Conservation (phyloP, 2,329 filamentous ascomycete species). For the Paecilomyces dactylethromorphus region DNA sequence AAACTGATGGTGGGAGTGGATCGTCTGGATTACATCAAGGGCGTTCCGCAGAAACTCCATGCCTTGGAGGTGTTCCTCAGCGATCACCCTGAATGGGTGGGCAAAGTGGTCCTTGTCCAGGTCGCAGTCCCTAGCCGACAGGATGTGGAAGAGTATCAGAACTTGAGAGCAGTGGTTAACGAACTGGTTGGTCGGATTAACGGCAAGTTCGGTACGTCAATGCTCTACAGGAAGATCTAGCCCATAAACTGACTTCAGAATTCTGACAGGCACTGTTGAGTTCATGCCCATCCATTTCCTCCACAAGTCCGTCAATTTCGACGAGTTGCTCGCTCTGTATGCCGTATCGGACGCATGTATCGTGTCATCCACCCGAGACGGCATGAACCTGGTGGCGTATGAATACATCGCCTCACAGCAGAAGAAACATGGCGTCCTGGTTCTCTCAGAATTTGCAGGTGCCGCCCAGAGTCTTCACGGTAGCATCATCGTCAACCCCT, state of each 20-base stretch:
- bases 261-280: slow-evolving; percentile 65
- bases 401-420: slow-evolving; percentile 92
- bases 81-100: slow-evolving; percentile 93
- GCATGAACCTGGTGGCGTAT: slow-evolving; percentile 95
- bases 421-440: slow-evolving; percentile 81
- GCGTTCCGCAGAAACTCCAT: slow-evolving; percentile 90
- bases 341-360: slow-evolving; percentile 83
- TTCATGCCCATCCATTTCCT: slow-evolving; percentile 98
- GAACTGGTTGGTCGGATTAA: slow-evolving; percentile 93
- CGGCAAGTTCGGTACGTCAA: slow-evolving; percentile 66
- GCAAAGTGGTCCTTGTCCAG: slow-evolving; percentile 88
- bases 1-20: slow-evolving; percentile 94
- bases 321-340: slow-evolving; percentile 86
- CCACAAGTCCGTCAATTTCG: slow-evolving; percentile 86
- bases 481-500: slow-evolving; percentile 86
- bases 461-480: slow-evolving; percentile 88
- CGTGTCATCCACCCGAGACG: slow-evolving; percentile 83
- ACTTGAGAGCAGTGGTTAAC: slow-evolving; percentile 85
- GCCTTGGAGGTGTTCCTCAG: slow-evolving; percentile 90
- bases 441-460: slow-evolving; percentile 89
- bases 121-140: slow-evolving; percentile 87
- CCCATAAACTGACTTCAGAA: background rate
- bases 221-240: background rate
- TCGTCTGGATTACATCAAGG: slow-evolving; percentile 94
- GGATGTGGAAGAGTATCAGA: slow-evolving; percentile 95